phyloP scores from a whole-genome alignment of 306 rosid genomes.

The Acacia crassicarpa region DNA sequence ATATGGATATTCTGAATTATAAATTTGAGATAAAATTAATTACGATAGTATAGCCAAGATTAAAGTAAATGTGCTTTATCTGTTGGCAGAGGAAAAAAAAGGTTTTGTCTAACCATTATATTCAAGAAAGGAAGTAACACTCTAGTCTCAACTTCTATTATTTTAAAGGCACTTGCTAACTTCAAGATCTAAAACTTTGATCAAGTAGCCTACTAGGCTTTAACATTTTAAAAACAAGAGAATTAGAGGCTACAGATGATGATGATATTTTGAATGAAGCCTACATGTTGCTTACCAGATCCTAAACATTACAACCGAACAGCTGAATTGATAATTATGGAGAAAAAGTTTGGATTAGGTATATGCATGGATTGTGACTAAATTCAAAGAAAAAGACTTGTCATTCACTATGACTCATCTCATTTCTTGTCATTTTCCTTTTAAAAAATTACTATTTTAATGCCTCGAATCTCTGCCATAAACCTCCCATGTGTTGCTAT shows the following conservation, averaged over 20 bases:
- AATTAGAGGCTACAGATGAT: not conserved
- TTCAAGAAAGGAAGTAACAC: too few species aligned
- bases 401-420: not conserved
- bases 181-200: not conserved
- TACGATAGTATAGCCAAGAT: too few species aligned
- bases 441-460: not conserved
- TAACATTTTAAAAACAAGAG: not conserved
- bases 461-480: not conserved
- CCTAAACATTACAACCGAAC: not conserved
- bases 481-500: not conserved
- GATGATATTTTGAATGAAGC: not conserved
- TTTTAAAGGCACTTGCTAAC: not conserved
- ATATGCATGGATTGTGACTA: not conserved
- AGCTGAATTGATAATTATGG: not conserved
- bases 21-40: too few species aligned
- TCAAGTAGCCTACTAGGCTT: not conserved
- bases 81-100: too few species aligned
- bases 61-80: too few species aligned
- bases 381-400: not conserved
- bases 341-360: not conserved
- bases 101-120: too few species aligned
- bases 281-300: not conserved
- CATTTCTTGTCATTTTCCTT: not conserved
- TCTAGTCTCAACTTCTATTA: too few species aligned
- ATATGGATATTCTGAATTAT: too few species aligned